Evolutionary conservation across 2,329 filamentous ascomycete genomes (phyloP), one percentile per base, ranked within the genome.

Genomic region (Orbilia brochopaga): DNA sequence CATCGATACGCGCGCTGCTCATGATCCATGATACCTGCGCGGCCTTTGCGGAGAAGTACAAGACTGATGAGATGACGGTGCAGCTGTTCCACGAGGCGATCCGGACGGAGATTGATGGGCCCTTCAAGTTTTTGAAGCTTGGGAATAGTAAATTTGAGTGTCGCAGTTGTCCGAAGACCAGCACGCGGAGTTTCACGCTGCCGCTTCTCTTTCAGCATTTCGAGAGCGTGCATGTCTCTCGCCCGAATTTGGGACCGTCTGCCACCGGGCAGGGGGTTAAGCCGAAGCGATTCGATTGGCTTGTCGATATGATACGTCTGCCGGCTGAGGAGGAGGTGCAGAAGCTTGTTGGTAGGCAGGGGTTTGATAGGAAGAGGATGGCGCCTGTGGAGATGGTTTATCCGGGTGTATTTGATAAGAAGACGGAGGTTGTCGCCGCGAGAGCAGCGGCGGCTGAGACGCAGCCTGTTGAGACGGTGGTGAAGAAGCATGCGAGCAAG

Each of bases 221-320:
- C 73, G 77, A 65, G 75, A 75, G 54, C n/a, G 74, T 64, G 52
- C 77, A 74, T 69, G 76, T 69, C 61, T 73, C 54, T 46, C 60
- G 58, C 60, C 79, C 52, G 79, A 80, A 46, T 73, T 75, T 61
- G 65, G 67, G 67, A 21, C 75, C 56, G 75, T 77, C 46, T 57
- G 67, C 67, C 1, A 76, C 63, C 53, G 74, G 75, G 59, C 54
- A 72, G 35, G 73, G 77, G 11, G 69, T 76, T 15, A 75, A 76
- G 56, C 62, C 73, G 21, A 75, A 77, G 10, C 75, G 76, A 15
- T 73, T 80, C 30, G 83, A 87, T 75, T 88, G 86, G 86, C 84
- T 83, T 69, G 81, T 81, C 64, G 82, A 87, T 66, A 87, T 88
- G 85, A 82, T 88, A 58, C 82, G 85, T 74, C 79, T 88, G 48